These are phyloP conservation scores for Aspergillus aculeatinus DNA, from an alignment of 2,329 filamentous ascomycete genomes.

Conservation along the genomic window DNA sequence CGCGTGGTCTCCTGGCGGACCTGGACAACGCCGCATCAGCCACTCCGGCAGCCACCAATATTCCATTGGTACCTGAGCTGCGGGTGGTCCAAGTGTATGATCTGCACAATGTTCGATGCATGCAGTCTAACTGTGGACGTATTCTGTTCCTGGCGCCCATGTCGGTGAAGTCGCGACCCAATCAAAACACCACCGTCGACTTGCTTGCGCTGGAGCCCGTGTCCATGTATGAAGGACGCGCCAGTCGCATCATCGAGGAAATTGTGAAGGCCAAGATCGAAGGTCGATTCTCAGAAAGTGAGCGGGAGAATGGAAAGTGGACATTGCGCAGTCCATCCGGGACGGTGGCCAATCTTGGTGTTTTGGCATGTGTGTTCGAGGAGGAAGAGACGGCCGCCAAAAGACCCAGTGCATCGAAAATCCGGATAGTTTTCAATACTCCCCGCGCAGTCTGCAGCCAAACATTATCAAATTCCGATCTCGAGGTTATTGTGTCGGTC, in stretches of 20 bases:
- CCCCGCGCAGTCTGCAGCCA: slow-evolving; percentile 31
- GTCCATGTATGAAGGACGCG: slow-evolving; percentile 75
- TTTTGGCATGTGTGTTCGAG: slow-evolving; percentile 50
- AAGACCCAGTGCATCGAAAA: slow-evolving; percentile 47
- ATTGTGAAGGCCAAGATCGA: slow-evolving; percentile 83
- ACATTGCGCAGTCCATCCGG: slow-evolving; percentile 69
- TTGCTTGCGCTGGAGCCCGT: slow-evolving; percentile 70
- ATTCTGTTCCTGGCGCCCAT: slow-evolving; percentile 39
- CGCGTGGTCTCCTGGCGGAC: slow-evolving; percentile 77
- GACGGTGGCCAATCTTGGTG: slow-evolving; percentile 54
- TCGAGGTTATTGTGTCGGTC: slow-evolving; percentile 62
- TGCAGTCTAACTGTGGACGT: slow-evolving; percentile 42
- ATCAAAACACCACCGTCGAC: slow-evolving; percentile 34
- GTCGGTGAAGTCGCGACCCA: slow-evolving; percentile 21
- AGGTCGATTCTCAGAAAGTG: slow-evolving; percentile 76
- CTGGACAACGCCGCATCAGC: slow-evolving; percentile 75
- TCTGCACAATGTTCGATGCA: slow-evolving; percentile 70
- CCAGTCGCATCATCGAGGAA: slow-evolving; percentile 76
- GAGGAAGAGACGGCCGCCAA: slow-evolving; percentile 47
- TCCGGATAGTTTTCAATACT: slow-evolving; percentile 40
- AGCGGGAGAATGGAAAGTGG: slow-evolving; percentile 79
- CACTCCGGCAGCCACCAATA: slow-evolving; percentile 25
- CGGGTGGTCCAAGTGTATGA: slow-evolving; percentile 71
- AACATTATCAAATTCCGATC: slow-evolving; percentile 33
- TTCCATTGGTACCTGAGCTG: slow-evolving; percentile 60